phyloP scores from a whole-genome alignment of 2,329 filamentous ascomycete genomes.

The Epichloe gansuensis region DNA sequence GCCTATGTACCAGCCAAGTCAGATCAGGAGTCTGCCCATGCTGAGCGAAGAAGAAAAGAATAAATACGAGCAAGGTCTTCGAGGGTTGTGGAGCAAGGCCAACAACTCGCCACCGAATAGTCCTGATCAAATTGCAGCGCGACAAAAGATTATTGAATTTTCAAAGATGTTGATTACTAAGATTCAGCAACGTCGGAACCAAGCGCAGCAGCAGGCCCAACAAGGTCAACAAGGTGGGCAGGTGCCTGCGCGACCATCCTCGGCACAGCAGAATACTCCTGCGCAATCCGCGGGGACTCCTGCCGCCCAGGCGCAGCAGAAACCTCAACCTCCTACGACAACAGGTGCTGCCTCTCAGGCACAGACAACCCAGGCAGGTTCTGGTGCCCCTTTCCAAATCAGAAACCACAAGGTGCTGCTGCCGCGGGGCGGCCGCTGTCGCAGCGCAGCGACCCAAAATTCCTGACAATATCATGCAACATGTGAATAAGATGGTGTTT shows the following conservation, averaged over 20 bases:
- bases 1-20: constrained; percentile 37
- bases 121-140: constrained; percentile 35
- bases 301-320: constrained; percentile 10
- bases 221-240: constrained; percentile 13
- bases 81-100: constrained; percentile 40
- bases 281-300: constrained; percentile 9
- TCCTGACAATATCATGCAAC: constrained; percentile 32
- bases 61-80: constrained; percentile 47
- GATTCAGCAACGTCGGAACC: constrained; percentile 29
- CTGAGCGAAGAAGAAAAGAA: constrained; percentile 42
- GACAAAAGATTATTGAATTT: constrained; percentile 48
- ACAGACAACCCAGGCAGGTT: constrained; percentile 4
- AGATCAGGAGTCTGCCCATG: constrained; percentile 37
- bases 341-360: constrained; percentile 1
- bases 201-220: constrained; percentile 20
- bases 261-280: constrained; percentile 5
- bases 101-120: constrained; percentile 36
- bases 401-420: constrained; percentile 10
- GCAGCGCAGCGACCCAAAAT: constrained; percentile 21
- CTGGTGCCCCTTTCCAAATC: constrained; percentile 9
- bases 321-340: constrained; percentile 1
- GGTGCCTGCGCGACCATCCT: constrained; percentile 11
- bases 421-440: constrained; percentile 1
- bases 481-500: constrained; percentile 37
- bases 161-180: constrained; percentile 44